Base-by-base conservation (phyloP, 495 filamentous ascomycete species). In the Monascus purpureus region DNA sequence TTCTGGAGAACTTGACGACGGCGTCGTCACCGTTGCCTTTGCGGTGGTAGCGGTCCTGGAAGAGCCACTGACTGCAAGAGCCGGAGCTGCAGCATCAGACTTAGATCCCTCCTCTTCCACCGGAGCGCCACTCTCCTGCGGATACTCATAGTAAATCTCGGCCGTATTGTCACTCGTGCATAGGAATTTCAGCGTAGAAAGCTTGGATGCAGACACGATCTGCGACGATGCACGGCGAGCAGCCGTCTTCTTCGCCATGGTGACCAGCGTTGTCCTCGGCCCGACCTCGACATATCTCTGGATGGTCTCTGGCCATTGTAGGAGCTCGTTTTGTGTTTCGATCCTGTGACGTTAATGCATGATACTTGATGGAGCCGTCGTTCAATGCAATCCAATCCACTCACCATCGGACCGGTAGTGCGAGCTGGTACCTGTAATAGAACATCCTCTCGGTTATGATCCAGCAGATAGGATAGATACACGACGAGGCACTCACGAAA, bases 281-380 rank as follows among this genome's bases (percentile, higher is more conserved):
- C 39, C 39, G 13, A 42, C 22, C 29, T 42, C 39, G 28, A 42
- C 25, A 11, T 34, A 23, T 2, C 36, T 28, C 30, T 42, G 12
- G 28, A 42, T 29, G n/a, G 26, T 27, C 13, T 13, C 13, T 29
- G 37, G 26, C 17, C n/a, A n/a, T n/a, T 31, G 14, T 2, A 40
- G 18, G 8, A 40, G 25, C n/a, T 25, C 16, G 30, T 40, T 22
- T 36, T 40, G 37, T n/a, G 37, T 36, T 9, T 28, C 37, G 16
- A 39, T 37, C 25, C 35, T 36, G 8, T 26, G 14, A 2, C n/a
- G 26, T 26, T 8, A 13, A 11, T 31, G 12, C 8, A 3, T 30
- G 8, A 8, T 16, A 4, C 17, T 14, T 8, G 15, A 9, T 14
- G 17, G 5, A n/a, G 5, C 6, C 27, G 16, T 13, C 7, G 27